Evolutionary conservation across 176 grass and related monocot genomes (phyloP).

Genomic region (Urochloa ruziziensis): DNA sequence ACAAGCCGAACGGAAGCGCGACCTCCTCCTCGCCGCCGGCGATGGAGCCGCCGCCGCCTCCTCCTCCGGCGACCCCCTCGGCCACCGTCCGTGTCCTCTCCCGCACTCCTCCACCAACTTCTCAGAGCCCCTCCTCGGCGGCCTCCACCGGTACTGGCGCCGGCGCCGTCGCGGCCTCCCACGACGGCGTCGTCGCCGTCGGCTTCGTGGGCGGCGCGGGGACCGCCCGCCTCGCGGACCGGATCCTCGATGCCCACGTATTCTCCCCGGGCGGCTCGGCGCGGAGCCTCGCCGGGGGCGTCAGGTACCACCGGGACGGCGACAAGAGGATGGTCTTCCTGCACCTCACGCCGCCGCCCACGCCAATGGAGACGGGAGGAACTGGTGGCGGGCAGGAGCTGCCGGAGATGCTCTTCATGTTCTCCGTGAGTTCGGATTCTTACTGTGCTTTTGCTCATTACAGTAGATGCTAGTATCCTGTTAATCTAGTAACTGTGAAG

Average conservation of each 20-base stretch:
- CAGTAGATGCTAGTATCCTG: background rate
- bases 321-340: constrained; percentile 67
- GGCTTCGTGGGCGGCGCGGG: constrained; percentile 59
- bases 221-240: constrained; percentile 61
- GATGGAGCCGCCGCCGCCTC: constrained; percentile 49
- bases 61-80: constrained; percentile 40
- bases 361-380: constrained; percentile 33
- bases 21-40: constrained; percentile 43
- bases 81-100: constrained; percentile 29
- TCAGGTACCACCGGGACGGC: constrained; percentile 72
- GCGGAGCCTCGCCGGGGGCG: constrained; percentile 28
- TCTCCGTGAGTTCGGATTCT: constrained; percentile 60
- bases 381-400: constrained; percentile 32
- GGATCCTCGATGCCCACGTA: constrained; percentile 61
- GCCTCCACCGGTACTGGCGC: background rate
- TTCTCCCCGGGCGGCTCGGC: constrained; percentile 64
- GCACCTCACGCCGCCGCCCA: constrained; percentile 44
- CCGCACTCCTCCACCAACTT: constrained; percentile 3
- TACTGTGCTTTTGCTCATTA: background rate
- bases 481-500: background rate
- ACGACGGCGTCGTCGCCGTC: constrained; percentile 65
- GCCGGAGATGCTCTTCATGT: constrained; percentile 75
- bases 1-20: background rate
- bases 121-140: background rate
- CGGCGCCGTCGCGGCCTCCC: constrained; percentile 5